phyloP scores from a whole-genome alignment of 2,329 filamentous ascomycete genomes.

The Rhinocladiella mackenziei region DNA sequence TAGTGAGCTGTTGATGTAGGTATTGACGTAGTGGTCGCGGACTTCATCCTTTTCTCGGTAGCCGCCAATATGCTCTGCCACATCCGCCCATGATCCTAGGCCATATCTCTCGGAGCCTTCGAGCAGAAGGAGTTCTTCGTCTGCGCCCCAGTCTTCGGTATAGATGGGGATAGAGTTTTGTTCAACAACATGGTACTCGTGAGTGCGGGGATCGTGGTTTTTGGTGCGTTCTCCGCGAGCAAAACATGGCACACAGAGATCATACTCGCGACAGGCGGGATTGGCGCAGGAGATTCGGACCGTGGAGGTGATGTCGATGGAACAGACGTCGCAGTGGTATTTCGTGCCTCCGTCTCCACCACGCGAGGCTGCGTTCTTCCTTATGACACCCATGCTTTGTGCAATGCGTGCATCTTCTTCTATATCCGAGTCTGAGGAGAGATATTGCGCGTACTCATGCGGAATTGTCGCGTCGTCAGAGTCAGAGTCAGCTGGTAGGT shows the following conservation, averaged over 20 bases:
- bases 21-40: conserved; percentile 84
- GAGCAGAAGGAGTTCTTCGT: conserved; percentile 88
- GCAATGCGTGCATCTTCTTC: conserved; percentile 40
- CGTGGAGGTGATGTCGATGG: conserved; percentile 92
- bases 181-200: conserved; percentile 90
- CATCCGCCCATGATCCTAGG: conserved; percentile 93
- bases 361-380: conserved; percentile 85
- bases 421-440: conserved; percentile 34
- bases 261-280: conserved; percentile 81
- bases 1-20: conserved; percentile 74
- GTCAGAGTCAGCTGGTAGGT: conserved; percentile 14
- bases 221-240: conserved; percentile 73
- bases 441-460: conserved; percentile 21
- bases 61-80: conserved; percentile 95
- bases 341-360: conserved; percentile 86
- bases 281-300: conserved; percentile 93
- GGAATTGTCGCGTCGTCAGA: conserved; percentile 21
- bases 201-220: conserved; percentile 79
- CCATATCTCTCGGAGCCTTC: conserved; percentile 97
- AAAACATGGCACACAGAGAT: conserved; percentile 95
- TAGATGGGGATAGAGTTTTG: conserved; percentile 98
- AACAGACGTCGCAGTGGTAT: conserved; percentile 96
- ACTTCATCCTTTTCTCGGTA: conserved; percentile 94
- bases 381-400: conserved; percentile 78
- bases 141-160: conserved; percentile 89